These are phyloP conservation scores for Talaromyces proteolyticus DNA, from an alignment of 495 filamentous ascomycete genomes.

Conservation along the genomic window DNA sequence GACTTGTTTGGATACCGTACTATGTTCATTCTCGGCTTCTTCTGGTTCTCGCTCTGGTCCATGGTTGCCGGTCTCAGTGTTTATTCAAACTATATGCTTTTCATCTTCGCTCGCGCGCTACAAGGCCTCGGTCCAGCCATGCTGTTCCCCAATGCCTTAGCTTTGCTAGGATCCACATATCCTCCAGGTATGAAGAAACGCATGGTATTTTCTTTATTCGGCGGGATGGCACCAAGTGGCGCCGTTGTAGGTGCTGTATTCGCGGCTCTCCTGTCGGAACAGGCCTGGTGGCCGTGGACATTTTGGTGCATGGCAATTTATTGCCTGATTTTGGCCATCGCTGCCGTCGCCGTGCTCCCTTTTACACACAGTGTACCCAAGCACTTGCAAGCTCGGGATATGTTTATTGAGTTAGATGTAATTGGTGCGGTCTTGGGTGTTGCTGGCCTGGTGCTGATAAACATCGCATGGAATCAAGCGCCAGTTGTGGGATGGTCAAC, in stretches of 20 bases:
- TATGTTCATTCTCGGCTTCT: constrained; percentile 53
- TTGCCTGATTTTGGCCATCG: constrained; percentile 31
- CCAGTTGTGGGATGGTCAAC: constrained; percentile 51
- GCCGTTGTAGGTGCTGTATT: constrained; percentile 46
- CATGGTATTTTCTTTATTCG: constrained; percentile 57
- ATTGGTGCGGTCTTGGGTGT: constrained; percentile 46
- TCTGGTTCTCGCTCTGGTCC: constrained; percentile 60
- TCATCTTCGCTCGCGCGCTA: constrained; percentile 39
- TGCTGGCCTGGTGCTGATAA: constrained; percentile 49
- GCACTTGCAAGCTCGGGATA: constrained; percentile 26
- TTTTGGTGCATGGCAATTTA: constrained; percentile 52
- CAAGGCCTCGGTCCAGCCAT: constrained; percentile 49
- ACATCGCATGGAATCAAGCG: constrained; percentile 58
- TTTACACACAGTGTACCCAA: constrained; percentile 16
- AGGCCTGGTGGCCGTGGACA: constrained; percentile 57
- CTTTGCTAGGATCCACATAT: constrained; percentile 37
- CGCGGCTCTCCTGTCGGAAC: constrained; percentile 40
- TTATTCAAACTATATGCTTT: constrained; percentile 29
- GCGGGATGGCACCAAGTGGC: constrained; percentile 51
- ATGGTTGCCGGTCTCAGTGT: constrained; percentile 47
- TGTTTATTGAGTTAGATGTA: constrained; percentile 35
- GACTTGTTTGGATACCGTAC: constrained; percentile 59
- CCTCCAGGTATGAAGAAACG: constrained; percentile 46
- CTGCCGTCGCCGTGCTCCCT: constrained; percentile 44
- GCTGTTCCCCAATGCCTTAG: constrained; percentile 43